Percentiles rank a stretch among this genome's conserved stretches.
Conservation (phyloP, 768 basidiomycete species). For the Suillus subaureus region DNA sequence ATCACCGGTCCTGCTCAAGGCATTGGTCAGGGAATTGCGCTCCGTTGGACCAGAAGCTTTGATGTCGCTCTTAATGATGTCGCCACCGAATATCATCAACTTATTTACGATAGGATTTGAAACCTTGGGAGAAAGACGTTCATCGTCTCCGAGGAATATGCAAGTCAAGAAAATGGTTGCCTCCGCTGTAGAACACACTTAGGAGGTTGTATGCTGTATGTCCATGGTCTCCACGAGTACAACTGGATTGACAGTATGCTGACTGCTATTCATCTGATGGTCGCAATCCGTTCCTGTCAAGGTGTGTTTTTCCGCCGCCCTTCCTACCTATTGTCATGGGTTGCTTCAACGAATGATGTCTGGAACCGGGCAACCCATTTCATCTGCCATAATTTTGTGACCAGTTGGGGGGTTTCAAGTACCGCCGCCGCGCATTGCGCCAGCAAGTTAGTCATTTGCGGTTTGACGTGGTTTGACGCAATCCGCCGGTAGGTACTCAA, state of each 20-base stretch:
- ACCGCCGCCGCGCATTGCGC: conserved; percentile 15
- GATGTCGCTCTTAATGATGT: conserved; percentile 34
- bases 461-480: conserved; percentile 10
- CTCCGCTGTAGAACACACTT: conserved; percentile 16
- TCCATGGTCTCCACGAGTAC: neutral
- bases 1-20: conserved; percentile 34
- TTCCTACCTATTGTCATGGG: neutral
- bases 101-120: conserved; percentile 21
- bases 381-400: neutral
- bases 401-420: neutral
- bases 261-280: conserved; percentile 16
- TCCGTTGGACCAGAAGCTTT: conserved; percentile 24
- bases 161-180: conserved; percentile 26
- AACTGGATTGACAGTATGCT: neutral
- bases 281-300: conserved; percentile 11
- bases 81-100: conserved; percentile 12
- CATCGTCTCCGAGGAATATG: conserved; percentile 21
- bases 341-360: conserved; percentile 34
- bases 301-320: neutral
- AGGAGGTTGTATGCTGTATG: conserved; percentile 14
- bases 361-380: conserved; percentile 35
- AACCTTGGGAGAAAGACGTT: conserved; percentile 18
- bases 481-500: conserved; percentile 18
- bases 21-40: conserved; percentile 25
- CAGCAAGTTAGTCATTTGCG: conserved; percentile 16